These are phyloP conservation scores for Hypoxylon sp. DNA, from an alignment of 2,329 filamentous ascomycete genomes.

Conservation along the genomic window DNA sequence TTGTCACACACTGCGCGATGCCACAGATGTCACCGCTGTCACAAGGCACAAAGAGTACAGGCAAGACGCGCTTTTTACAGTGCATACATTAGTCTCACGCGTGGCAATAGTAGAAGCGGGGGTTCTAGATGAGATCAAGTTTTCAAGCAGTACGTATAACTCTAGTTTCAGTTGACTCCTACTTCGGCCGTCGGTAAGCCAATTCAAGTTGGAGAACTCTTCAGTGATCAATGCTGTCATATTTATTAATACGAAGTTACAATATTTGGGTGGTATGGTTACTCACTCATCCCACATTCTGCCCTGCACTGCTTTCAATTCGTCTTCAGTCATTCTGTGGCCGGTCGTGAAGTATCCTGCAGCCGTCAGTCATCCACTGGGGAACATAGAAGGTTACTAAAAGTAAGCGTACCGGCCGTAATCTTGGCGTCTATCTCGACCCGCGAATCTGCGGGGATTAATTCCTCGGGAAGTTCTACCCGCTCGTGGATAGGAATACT, in stretches of 20 bases:
- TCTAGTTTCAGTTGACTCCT: conserved; percentile 36
- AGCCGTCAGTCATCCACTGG: conserved; percentile 49
- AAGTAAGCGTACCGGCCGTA: conserved; percentile 78
- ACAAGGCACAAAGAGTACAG: conserved; percentile 40
- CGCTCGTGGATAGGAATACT: conserved; percentile 89
- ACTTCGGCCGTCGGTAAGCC: conserved; percentile 45
- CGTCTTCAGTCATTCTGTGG: conserved; percentile 88
- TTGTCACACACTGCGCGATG: conserved; percentile 40
- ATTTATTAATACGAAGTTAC: conserved; percentile 45
- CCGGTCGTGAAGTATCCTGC: conserved; percentile 86
- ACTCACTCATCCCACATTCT: conserved; percentile 89
- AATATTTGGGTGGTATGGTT: conserved; percentile 34
- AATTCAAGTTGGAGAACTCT: conserved; percentile 38
- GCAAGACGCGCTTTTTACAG: conserved; percentile 36
- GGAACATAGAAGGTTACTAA: conserved; percentile 27
- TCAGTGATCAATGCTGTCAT: conserved; percentile 61
- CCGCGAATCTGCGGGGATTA: conserved; percentile 93
- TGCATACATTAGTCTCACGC: conserved; percentile 44
- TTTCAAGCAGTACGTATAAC: conserved; percentile 42
- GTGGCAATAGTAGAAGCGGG: conserved; percentile 46
- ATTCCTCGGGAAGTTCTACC: conserved; percentile 90
- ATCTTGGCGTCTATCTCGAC: conserved; percentile 99
- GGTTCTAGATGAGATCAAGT: conserved; percentile 41
- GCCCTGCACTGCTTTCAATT: conserved; percentile 87
- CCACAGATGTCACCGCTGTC: conserved; percentile 39